Evolutionary conservation across 495 filamentous ascomycete genomes (phyloP), one percentile per base, ranked within the genome.

Genomic region (Podospora pseudopauciseta): DNA sequence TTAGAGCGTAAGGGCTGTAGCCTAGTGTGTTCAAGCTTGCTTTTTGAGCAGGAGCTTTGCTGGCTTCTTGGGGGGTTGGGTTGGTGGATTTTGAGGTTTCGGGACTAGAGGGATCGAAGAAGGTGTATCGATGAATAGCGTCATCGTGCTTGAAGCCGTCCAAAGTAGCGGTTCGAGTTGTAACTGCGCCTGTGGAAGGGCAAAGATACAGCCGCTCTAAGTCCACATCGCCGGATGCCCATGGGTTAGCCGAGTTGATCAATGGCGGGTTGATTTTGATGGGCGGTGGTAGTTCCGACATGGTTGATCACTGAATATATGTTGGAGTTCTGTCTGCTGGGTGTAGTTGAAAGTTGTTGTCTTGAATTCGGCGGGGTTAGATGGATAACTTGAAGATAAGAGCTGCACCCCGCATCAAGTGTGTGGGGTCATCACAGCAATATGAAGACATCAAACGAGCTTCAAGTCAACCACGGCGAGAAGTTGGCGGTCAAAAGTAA

Each of bases 11-110:
- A 7, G 94, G 84, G 26, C 89, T 92, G 66, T 91, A 87, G 27
- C 93, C 89, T 39, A 91, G 82, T 1, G 85, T 87, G 71, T 90
- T 89, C 18, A 97, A 77, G 65, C 88, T 93, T 1, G 87, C 84
- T n/a, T 64, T 82, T 3, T 70, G 64, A 13, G 18, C 26, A 2
- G 54, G n/a, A 13, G 6, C 60, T 3, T 15, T 30, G 28, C 67
- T 67, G 16, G 55, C 69, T 11, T 56, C 57, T 7, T 62, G 54
- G 5, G 39, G 61, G 20, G 61, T 61, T 30, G 68, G 58, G 15
- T 30, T 23, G 13, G 56, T 49, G 2, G 68, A 30, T 2, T 26
- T 6, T 16, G 39, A 49, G 2, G 9, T 3, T 26, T 58, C 18
- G 39, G 78, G 72, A 0, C 81, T 86, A 63, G 86, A 86, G 7